Base-by-base conservation (phyloP, 805 yeast genomes). In the Cyberlindnera maclurae region DNA sequence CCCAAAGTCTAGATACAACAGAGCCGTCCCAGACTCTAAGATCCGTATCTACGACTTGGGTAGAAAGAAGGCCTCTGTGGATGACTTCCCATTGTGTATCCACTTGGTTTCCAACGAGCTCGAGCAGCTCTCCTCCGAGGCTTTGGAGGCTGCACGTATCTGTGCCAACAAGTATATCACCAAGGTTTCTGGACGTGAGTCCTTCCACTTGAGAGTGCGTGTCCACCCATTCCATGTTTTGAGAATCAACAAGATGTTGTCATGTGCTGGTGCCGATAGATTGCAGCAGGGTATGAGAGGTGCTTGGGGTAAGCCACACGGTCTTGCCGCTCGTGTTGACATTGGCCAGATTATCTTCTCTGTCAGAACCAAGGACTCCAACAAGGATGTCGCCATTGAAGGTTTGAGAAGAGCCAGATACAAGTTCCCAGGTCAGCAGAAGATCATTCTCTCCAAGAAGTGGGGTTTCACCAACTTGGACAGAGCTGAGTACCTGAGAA, bases 181-280 rank as follows among this genome's bases (percentile, higher is more conserved):
- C 79, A 93, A 77, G 74, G 69, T 85, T 60, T 83, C 96, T 55
- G 98, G 98, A 70, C 87, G 97, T 83, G 98, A 93, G 65, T 77
- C 97, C 62, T 93, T 93, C 98, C 98, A 93, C 79, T 79, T 93
- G 79, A 88, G 98, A 79, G 87, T 93, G 73, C 89, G 98, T 79
- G 97, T 89, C 66, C 98, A 93, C 76, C 98, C 98, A 62, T 93
- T 85, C 97, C 98, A 93, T 82, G 98, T 93, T 59, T 82, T 93
- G 72, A 84, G 98, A 77, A 93, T 93, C 80, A 93, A 93, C 93
- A 93, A 93, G 87, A 93, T 93, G 98, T 88, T 93, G 96, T 93
- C 98, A 67, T 93, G 98, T 81, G 98, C 98, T 78, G 98, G 98
- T 86, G 98, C 98, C 70, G 98, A 93, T 90, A 88, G 98, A 85